Evolutionary conservation across 148 eudicot genomes (phyloP).

Genomic region (Suaeda aralocaspica): DNA sequence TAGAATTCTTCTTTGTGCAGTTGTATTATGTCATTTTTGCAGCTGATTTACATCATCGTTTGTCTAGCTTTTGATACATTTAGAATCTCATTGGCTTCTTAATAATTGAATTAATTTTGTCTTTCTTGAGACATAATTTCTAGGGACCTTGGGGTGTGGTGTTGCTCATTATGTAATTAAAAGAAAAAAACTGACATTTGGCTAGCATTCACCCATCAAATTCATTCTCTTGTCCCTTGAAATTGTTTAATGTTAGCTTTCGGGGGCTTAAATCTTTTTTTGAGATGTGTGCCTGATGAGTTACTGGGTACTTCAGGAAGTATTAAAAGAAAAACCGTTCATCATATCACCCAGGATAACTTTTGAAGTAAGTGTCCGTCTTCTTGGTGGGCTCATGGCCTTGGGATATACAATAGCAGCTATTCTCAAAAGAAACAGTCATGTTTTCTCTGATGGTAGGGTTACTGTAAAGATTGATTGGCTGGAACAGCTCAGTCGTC

Average conservation of each 20-base stretch:
- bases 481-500: slow-evolving; percentile 86
- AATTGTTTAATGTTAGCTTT: background rate
- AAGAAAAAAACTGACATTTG: background rate
- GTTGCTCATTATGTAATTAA: background rate
- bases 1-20: too few species aligned
- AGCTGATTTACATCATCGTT: background rate
- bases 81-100: background rate
- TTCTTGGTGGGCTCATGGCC: slow-evolving; percentile 97
- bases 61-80: background rate
- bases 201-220: background rate
- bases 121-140: background rate
- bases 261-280: slow-evolving; percentile 5
- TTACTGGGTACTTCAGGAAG: slow-evolving; percentile 52
- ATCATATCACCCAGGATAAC: slow-evolving; percentile 96
- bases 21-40: background rate
- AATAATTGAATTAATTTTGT: background rate
- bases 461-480: slow-evolving; percentile 85
- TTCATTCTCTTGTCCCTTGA: background rate
- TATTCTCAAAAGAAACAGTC: slow-evolving; percentile 86
- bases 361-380: slow-evolving; percentile 94
- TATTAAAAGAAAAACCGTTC: slow-evolving; percentile 92
- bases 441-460: slow-evolving; percentile 68
- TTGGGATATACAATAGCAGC: slow-evolving; percentile 96
- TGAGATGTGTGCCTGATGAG: slow-evolving; percentile 17
- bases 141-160: background rate